These are phyloP conservation scores for Phaeosphaeria sp. DNA, from an alignment of 2,329 filamentous ascomycete species.

Conservation along the genomic window DNA sequence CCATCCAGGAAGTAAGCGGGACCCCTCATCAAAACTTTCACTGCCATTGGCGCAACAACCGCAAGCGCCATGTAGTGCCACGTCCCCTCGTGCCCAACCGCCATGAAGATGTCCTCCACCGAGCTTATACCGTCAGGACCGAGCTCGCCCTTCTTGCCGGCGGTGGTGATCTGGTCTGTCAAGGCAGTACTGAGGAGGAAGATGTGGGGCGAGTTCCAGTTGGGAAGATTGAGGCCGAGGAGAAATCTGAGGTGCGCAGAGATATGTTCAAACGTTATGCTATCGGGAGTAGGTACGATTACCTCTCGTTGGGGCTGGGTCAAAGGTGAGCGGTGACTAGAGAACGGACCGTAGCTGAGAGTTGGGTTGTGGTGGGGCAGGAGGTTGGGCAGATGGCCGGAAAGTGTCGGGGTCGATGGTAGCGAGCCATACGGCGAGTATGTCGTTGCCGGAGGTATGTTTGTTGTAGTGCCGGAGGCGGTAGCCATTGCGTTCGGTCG, in stretches of 20 bases:
- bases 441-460: not conserved
- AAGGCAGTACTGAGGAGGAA: not conserved
- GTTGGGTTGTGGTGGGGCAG: not conserved
- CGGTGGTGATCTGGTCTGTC: not conserved
- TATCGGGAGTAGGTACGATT: not conserved
- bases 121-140: constrained; percentile 9
- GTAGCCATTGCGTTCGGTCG: not conserved
- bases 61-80: constrained; percentile 13
- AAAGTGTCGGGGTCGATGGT: not conserved
- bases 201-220: not conserved
- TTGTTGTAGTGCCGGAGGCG: not conserved
- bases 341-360: not conserved
- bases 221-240: not conserved
- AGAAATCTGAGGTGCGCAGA: constrained; percentile 4
- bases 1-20: constrained; percentile 2
- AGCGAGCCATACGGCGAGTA: not conserved
- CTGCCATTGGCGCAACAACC: not conserved
- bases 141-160: constrained; percentile 2
- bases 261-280: constrained; percentile 7
- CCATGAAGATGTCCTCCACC: constrained; percentile 8
- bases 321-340: not conserved
- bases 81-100: constrained; percentile 8
- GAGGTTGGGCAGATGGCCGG: not conserved
- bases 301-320: not conserved
- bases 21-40: constrained; percentile 9